Conservation (phyloP, 1,139 yeast species). For the Blastobotrys capitulatus region DNA sequence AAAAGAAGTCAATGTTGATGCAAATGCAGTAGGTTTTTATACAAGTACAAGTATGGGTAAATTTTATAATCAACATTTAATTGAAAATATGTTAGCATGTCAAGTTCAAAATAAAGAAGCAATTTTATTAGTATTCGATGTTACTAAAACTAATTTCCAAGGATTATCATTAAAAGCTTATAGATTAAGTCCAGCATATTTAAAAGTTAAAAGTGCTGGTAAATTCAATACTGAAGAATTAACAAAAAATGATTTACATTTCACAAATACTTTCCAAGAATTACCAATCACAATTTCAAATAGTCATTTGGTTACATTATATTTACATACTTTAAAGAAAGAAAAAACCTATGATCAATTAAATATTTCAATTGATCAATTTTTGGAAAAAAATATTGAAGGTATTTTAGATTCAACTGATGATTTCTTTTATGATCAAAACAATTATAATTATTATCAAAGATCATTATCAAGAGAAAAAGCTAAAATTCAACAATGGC, state of each 20-base stretch:
- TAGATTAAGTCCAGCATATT: slow-evolving; percentile 60
- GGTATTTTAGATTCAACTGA: slow-evolving; percentile 70
- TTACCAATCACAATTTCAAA: slow-evolving; percentile 62
- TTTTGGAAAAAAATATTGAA: slow-evolving; percentile 49
- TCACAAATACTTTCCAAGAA: slow-evolving; percentile 66
- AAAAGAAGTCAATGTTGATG: slow-evolving; percentile 60
- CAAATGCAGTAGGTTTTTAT: slow-evolving; percentile 81
- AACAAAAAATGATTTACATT: slow-evolving; percentile 56
- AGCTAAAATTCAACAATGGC: slow-evolving; percentile 70
- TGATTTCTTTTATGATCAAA: slow-evolving; percentile 73
- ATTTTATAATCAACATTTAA: slow-evolving; percentile 57
- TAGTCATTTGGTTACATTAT: slow-evolving; percentile 45
- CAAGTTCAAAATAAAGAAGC: slow-evolving; percentile 60
- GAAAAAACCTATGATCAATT: slow-evolving; percentile 32
- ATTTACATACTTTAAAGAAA: slow-evolving; percentile 34
- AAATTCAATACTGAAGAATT: slow-evolving; percentile 63
- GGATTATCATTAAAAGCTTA: slow-evolving; percentile 63
- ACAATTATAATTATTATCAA: slow-evolving; percentile 73
- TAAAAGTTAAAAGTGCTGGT: slow-evolving; percentile 45
- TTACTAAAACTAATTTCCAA: slow-evolving; percentile 52
- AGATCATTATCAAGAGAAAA: slow-evolving; percentile 70
- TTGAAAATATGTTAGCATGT: slow-evolving; percentile 63
- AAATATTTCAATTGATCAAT: slow-evolving; percentile 38
- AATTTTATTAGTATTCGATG: slow-evolving; percentile 67
- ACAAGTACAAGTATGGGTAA: slow-evolving; percentile 61